Percentiles rank a stretch among this genome's conserved stretches.
These are phyloP conservation scores for Coemansia sp. DNA, from an alignment of 192 early-diverging fungal species.

Conservation along the genomic window DNA sequence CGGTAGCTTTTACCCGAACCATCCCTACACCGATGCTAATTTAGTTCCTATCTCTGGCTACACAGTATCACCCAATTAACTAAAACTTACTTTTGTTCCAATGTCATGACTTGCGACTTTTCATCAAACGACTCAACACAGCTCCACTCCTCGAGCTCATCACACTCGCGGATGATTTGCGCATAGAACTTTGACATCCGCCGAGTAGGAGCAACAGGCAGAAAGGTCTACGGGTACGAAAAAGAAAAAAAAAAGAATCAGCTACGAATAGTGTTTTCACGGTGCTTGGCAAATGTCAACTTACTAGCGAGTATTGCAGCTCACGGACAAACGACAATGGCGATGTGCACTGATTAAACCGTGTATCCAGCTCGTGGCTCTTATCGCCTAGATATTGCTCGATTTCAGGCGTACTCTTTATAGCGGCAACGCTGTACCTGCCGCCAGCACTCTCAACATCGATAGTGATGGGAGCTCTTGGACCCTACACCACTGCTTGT, in stretches of 20 bases:
- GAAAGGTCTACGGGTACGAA: conserved; percentile 10
- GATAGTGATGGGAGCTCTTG: conserved; percentile 14
- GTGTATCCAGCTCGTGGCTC: conserved; percentile 15
- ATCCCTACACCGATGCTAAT: conserved; percentile 14
- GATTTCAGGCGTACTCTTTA: conserved; percentile 32
- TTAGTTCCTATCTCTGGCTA: neutral
- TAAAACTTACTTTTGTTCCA: conserved; percentile 17
- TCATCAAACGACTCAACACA: conserved; percentile 28
- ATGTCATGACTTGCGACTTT: conserved; percentile 17
- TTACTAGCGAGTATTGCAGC: conserved; percentile 38
- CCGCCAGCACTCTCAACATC: conserved; percentile 13
- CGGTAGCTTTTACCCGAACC: conserved; percentile 16
- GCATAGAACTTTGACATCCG: conserved; percentile 23
- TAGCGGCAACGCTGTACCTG: conserved; percentile 22
- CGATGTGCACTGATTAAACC: conserved; percentile 43
- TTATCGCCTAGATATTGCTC: conserved; percentile 11
- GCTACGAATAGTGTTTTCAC: no score
- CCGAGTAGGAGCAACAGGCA: neutral
- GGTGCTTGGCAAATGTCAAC: neutral
- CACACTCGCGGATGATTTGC: conserved; percentile 34
- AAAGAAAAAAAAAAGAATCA: neutral
- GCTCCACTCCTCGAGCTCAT: conserved; percentile 27
- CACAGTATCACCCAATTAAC: neutral
- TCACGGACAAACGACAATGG: conserved; percentile 45
- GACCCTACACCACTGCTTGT: conserved; percentile 1